phyloP scores from a whole-genome alignment of 2,329 filamentous ascomycete species.

The Ustilaginoidea virens region DNA sequence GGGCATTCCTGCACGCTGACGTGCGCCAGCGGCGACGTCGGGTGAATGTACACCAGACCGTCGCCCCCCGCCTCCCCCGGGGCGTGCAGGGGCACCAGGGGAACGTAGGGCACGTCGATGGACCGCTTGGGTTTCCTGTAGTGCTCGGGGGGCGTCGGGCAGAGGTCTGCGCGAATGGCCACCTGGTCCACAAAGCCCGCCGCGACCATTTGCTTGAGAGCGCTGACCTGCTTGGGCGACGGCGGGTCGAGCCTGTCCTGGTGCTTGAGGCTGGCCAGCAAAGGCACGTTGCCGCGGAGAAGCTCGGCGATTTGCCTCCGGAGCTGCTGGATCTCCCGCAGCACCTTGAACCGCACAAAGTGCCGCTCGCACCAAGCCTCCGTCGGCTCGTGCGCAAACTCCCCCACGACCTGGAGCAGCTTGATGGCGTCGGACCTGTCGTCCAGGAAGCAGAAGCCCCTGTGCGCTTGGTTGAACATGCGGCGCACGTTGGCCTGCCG shows the following conservation, averaged over 20 bases:
- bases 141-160: constrained; percentile 54
- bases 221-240: constrained; percentile 53
- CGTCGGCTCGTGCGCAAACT: constrained; percentile 60
- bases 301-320: constrained; percentile 71
- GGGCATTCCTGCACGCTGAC: constrained; percentile 59
- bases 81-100: constrained; percentile 54
- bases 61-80: constrained; percentile 30
- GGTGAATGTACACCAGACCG: constrained; percentile 72
- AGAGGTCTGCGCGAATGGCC: constrained; percentile 79
- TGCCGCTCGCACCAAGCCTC: constrained; percentile 66
- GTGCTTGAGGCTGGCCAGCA: constrained; percentile 40
- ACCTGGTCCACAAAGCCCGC: constrained; percentile 91
- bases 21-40: constrained; percentile 64
- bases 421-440: constrained; percentile 80
- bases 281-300: constrained; percentile 57
- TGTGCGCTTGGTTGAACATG: constrained; percentile 55
- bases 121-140: constrained; percentile 62
- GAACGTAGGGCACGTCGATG: constrained; percentile 83
- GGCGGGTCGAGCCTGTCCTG: constrained; percentile 42
- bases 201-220: constrained; percentile 81
- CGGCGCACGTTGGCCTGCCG: constrained; percentile 47
- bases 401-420: constrained; percentile 73
- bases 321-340: constrained; percentile 74
- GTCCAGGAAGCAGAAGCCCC: constrained; percentile 66
- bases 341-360: constrained; percentile 76